These are phyloP conservation scores for Myxozyma neotropica DNA, from an alignment of 805 yeast genomes.

Conservation along the genomic window DNA sequence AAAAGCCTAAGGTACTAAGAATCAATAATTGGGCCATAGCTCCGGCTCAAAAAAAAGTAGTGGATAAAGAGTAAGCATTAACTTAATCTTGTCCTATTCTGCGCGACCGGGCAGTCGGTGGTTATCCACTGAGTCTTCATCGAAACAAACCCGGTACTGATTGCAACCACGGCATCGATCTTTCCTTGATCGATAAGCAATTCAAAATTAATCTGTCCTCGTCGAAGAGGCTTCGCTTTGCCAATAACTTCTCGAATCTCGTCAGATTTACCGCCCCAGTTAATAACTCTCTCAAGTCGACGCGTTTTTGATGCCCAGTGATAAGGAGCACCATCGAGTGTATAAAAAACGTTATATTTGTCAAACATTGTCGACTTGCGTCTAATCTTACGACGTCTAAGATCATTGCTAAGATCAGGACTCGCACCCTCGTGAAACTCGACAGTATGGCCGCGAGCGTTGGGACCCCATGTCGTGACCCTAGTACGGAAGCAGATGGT, in stretches of 20 bases:
- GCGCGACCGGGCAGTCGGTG: constrained; percentile 23
- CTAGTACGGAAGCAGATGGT: constrained; percentile 21
- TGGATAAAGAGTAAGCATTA: background rate
- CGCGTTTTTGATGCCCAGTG: constrained; percentile 59
- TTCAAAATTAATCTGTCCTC: constrained; percentile 62
- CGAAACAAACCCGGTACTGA: constrained; percentile 63
- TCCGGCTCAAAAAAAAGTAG: background rate
- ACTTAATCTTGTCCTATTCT: constrained; percentile 11
- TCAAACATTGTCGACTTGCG: constrained; percentile 40
- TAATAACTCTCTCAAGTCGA: constrained; percentile 54
- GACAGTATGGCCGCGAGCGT: constrained; percentile 19
- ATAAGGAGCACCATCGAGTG: constrained; percentile 57
- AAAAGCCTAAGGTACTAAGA: constrained; percentile 4
- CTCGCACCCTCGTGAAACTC: constrained; percentile 14
- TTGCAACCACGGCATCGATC: constrained; percentile 54
- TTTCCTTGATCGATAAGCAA: constrained; percentile 52
- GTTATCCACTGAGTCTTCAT: constrained; percentile 70
- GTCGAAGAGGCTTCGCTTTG: constrained; percentile 58
- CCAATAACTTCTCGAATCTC: constrained; percentile 59
- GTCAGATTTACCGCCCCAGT: constrained; percentile 60
- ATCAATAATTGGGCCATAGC: constrained; percentile 5
- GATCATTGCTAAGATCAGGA: background rate
- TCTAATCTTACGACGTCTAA: constrained; percentile 21
- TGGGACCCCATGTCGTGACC: constrained; percentile 17
- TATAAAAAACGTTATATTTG: constrained; percentile 51